Evolutionary conservation across 192 early-diverging fungal species (phyloP).

Genomic region (Backusella sp.): DNA sequence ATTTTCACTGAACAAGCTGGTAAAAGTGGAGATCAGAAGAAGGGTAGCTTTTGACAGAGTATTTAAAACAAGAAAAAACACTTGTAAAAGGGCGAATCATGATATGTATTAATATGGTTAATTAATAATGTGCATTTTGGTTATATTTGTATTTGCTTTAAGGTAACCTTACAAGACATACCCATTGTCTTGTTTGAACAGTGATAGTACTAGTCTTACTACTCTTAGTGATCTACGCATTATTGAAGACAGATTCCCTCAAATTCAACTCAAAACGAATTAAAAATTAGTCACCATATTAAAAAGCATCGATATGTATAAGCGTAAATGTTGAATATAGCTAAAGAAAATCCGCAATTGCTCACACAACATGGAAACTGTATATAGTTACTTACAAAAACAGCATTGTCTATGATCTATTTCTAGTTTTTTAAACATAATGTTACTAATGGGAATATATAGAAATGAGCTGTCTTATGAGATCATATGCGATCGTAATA

Average conservation of each 20-base stretch:
- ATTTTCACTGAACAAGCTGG: neutral
- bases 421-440: too few relatives aligned
- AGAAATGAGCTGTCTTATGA: neutral
- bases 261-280: neutral
- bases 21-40: neutral
- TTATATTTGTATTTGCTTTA: neutral
- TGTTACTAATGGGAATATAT: neutral
- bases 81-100: neutral
- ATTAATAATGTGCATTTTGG: too few relatives aligned
- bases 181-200: too few relatives aligned
- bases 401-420: too few relatives aligned
- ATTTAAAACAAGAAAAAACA: neutral
- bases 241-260: neutral
- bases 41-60: neutral
- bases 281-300: neutral
- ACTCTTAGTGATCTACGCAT: too few relatives aligned
- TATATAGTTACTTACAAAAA: too few relatives aligned
- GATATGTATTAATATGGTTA: too few relatives aligned
- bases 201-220: too few relatives aligned
- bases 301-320: neutral
- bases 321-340: neutral
- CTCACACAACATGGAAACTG: neutral
- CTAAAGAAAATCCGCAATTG: neutral
- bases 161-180: neutral
- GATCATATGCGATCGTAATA: neutral